Conservation (phyloP, 2,329 filamentous ascomycete genomes). For the Nemania bipapillata region DNA sequence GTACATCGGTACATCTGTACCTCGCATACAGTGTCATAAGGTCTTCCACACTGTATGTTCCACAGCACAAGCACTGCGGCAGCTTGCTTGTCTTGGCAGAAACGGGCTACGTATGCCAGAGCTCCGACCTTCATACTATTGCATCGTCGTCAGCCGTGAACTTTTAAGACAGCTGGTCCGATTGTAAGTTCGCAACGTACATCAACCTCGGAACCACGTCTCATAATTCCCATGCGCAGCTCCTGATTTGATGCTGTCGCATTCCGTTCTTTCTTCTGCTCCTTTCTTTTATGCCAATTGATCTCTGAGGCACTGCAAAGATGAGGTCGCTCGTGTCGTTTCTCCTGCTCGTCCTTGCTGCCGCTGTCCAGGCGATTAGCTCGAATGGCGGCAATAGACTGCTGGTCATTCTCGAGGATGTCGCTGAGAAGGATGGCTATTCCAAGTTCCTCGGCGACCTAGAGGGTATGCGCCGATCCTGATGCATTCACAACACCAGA, state of each 20-base stretch:
- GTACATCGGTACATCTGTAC: not conserved
- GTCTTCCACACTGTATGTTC: slow-evolving; percentile 8
- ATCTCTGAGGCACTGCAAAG: slow-evolving; percentile 50
- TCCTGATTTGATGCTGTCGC: slow-evolving; percentile 36
- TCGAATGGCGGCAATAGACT: slow-evolving; percentile 82
- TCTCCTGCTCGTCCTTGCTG: slow-evolving; percentile 72
- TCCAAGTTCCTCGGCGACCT: slow-evolving; percentile 82
- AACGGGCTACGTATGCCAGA: slow-evolving; percentile 51
- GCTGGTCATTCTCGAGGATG: slow-evolving; percentile 86
- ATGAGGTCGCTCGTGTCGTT: slow-evolving; percentile 82
- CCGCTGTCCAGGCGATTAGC: slow-evolving; percentile 79
- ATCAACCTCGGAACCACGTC: slow-evolving; percentile 1
- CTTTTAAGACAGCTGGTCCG: slow-evolving; percentile 41
- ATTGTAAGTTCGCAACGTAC: slow-evolving; percentile 19
- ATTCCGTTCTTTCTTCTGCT: slow-evolving; percentile 31
- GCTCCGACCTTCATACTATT: slow-evolving; percentile 32
- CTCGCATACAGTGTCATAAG: not conserved
- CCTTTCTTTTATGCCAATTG: slow-evolving; percentile 32
- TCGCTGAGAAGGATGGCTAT: slow-evolving; percentile 82
- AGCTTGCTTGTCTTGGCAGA: slow-evolving; percentile 44
- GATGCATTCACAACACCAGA: not conserved
- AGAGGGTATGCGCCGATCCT: slow-evolving; percentile 64
- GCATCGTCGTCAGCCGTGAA: slow-evolving; percentile 8
- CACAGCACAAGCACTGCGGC: not conserved
- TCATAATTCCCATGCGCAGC: slow-evolving; percentile 44